phyloP scores from a whole-genome alignment of 106 monocot genomes.

The Amphibolis antarctica region DNA sequence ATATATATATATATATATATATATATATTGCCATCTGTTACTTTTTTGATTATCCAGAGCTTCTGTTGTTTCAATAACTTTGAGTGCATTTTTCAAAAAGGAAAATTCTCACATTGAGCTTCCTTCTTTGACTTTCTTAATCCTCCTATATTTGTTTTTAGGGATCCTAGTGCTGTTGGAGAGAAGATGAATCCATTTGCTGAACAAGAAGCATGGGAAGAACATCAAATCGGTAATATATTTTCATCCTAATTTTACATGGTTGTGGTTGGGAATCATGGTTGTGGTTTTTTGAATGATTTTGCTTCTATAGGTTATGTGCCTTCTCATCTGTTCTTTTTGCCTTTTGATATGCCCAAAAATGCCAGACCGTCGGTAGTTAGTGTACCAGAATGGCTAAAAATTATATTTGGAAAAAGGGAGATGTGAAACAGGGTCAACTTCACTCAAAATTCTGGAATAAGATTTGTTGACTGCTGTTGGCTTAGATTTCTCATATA shows the following conservation, averaged over 20 bases:
- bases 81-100: not conserved
- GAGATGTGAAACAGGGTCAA: no score
- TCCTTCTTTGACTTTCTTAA: not conserved
- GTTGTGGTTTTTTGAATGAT: no score
- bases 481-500: no score
- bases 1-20: not conserved
- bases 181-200: conserved; percentile 99
- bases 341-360: no score
- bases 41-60: not conserved
- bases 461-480: no score
- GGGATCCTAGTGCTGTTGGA: conserved; percentile 48
- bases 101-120: not conserved
- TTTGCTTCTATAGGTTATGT: no score
- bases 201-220: conserved; percentile 98
- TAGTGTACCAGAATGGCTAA: no score
- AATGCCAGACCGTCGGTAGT: no score
- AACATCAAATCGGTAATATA: conserved; percentile 84
- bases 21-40: not conserved
- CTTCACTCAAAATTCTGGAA: no score
- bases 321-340: no score
- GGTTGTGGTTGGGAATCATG: not conserved
- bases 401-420: no score
- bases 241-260: not conserved
- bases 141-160: conserved; percentile 11
- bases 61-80: not conserved